Conservation (phyloP, 805 yeast genomes). For the Teunomyces panamensis region DNA sequence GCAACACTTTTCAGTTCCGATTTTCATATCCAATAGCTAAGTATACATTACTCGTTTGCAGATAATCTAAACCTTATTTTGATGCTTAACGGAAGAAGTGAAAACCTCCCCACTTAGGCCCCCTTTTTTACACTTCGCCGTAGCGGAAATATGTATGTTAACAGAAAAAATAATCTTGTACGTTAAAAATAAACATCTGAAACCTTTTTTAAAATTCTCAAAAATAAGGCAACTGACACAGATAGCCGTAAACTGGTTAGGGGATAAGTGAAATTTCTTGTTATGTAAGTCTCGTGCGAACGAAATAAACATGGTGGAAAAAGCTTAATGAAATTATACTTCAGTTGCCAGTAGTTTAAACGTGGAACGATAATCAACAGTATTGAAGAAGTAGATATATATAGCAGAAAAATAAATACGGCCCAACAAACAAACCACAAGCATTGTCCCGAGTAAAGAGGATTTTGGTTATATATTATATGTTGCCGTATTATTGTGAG, state of each 20-base stretch:
- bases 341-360: background rate
- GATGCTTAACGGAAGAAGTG: background rate
- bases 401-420: background rate
- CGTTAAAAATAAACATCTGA: conserved; percentile 1
- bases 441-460: background rate
- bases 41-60: background rate
- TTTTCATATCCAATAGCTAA: background rate
- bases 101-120: background rate
- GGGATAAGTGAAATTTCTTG: background rate
- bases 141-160: background rate
- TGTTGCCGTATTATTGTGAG: background rate
- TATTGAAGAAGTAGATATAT: background rate
- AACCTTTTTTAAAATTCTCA: conserved; percentile 1
- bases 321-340: background rate
- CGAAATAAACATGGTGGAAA: background rate
- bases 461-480: background rate
- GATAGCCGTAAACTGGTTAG: background rate
- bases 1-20: background rate
- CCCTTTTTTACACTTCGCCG: conserved; percentile 1
- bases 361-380: background rate
- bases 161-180: background rate
- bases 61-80: conserved; percentile 1
- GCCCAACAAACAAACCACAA: background rate
- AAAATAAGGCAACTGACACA: background rate
- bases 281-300: background rate